Percentiles rank a stretch among this genome's conserved stretches.
Conservation (phyloP, 495 filamentous ascomycete genomes). For the Hypoxylon intermedium region DNA sequence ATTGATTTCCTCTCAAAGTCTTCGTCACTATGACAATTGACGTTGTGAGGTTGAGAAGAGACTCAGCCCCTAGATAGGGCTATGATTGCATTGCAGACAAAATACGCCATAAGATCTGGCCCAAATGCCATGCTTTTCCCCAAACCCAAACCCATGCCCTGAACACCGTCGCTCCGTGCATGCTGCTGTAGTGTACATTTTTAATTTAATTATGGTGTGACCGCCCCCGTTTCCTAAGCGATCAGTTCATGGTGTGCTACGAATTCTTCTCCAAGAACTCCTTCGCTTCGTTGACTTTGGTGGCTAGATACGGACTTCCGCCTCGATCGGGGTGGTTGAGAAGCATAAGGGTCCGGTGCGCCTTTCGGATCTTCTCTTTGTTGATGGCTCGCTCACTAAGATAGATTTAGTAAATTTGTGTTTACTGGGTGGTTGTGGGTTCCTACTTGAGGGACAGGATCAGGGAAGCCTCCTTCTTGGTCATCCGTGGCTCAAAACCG, state of each 20-base stretch:
- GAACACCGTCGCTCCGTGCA: constrained; percentile 46
- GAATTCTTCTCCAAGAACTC: constrained; percentile 85
- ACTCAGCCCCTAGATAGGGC: constrained; percentile 23
- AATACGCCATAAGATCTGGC: constrained; percentile 15
- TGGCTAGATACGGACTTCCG: constrained; percentile 93
- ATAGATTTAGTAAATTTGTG: constrained; percentile 10
- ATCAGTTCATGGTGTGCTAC: constrained; percentile 15
- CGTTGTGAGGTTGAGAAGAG: constrained; percentile 28
- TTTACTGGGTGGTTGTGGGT: background rate
- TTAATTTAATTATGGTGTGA: background rate
- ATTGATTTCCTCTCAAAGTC: background rate
- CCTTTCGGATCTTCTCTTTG: constrained; percentile 94
- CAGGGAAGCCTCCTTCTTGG: constrained; percentile 83
- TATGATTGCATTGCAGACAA: constrained; percentile 6
- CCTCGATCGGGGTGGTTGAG: constrained; percentile 97
- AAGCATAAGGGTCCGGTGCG: constrained; percentile 95
- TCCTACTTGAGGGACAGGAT: constrained; percentile 89
- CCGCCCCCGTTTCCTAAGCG: background rate
- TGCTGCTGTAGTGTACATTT: constrained; percentile 37
- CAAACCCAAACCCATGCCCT: constrained; percentile 14
- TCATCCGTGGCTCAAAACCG: constrained; percentile 95
- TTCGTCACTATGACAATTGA: constrained; percentile 1
- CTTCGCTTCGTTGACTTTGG: constrained; percentile 98
- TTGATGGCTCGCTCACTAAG: constrained; percentile 80
- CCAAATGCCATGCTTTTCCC: constrained; percentile 20